Evolutionary conservation across 2,329 filamentous ascomycete species (phyloP), one percentile per base, ranked within the genome.

Genomic region (Exutisphaerella laricina): DNA sequence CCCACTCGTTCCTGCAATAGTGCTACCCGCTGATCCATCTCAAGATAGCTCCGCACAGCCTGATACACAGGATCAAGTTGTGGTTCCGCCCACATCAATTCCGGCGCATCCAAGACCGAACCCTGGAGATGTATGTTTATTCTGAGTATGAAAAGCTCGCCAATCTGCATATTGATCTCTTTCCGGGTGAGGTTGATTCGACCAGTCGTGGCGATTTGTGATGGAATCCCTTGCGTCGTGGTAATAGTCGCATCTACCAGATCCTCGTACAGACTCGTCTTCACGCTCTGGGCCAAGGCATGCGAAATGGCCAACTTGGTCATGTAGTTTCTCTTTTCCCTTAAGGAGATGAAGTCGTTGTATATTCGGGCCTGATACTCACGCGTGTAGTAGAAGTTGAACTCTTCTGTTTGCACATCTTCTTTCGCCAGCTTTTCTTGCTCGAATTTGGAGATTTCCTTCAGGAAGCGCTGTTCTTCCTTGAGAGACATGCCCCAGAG

Each of bases 101-200:
- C 92, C 0, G 92, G 92, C 7, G 89, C 94, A 65, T 98, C 92
- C 28, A 98, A 82, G 4, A 98, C 89, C 21, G 87, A 94, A 23
- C 92, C 92, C 65, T 97, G 95, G 38, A 98, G 77, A 68, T 98
- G 94, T 60, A 98, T 97, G 65, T 92, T 96, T 70, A 98, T 97
- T 47, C 92, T 81, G 22, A 98, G 72, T 61, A 98, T 97, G 67
- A 98, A 98, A 41, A 98, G 79, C 70, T 98, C 89, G 63, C 92
- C 92, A 48, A 98, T 96, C 68, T 97, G 89, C 89, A 97, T 97
- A 72, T 97, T 97, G 73, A 98, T 96, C 64, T 97, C 82, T 46
- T 81, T 80, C 31, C 90, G 81, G 45, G 82, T 88, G 45, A 98
- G 79, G 42, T 86, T 83, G 60, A 98, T 92, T 60, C 89, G 92